Evolutionary conservation across 1,139 yeast species (phyloP).

Genomic region (Debaryomycetaceae sp.): DNA sequence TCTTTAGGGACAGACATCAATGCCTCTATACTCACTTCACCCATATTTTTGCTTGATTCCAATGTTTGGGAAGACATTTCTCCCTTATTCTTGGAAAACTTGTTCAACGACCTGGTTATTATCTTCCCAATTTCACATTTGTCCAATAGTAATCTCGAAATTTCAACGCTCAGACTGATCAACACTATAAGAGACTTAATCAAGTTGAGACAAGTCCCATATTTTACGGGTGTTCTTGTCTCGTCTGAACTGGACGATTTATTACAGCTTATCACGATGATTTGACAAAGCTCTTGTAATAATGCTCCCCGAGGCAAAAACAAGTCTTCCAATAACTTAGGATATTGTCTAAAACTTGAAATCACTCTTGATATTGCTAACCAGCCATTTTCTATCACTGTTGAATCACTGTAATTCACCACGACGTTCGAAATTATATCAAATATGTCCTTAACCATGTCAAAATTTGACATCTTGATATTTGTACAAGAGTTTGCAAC

Average conservation of each 20-base stretch:
- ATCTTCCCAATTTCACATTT: constrained; percentile 40
- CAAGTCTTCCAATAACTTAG: constrained; percentile 46
- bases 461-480: constrained; percentile 43
- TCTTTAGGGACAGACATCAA: constrained; percentile 76
- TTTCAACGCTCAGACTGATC: constrained; percentile 34
- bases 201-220: constrained; percentile 34
- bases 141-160: constrained; percentile 37
- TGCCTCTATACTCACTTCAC: constrained; percentile 53
- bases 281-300: constrained; percentile 24
- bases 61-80: constrained; percentile 8
- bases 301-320: constrained; percentile 26
- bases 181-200: constrained; percentile 41
- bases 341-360: constrained; percentile 46
- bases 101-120: constrained; percentile 45
- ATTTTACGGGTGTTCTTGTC: constrained; percentile 22
- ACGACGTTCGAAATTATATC: constrained; percentile 63
- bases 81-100: constrained; percentile 20
- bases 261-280: constrained; percentile 28
- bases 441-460: constrained; percentile 53
- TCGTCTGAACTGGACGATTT: constrained; percentile 19
- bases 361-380: constrained; percentile 62
- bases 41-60: constrained; percentile 12
- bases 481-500: constrained; percentile 72
- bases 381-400: constrained; percentile 70
- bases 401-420: constrained; percentile 53